phyloP scores from a whole-genome alignment of 2,329 filamentous ascomycete genomes.

The Hymenoscyphus repandus region DNA sequence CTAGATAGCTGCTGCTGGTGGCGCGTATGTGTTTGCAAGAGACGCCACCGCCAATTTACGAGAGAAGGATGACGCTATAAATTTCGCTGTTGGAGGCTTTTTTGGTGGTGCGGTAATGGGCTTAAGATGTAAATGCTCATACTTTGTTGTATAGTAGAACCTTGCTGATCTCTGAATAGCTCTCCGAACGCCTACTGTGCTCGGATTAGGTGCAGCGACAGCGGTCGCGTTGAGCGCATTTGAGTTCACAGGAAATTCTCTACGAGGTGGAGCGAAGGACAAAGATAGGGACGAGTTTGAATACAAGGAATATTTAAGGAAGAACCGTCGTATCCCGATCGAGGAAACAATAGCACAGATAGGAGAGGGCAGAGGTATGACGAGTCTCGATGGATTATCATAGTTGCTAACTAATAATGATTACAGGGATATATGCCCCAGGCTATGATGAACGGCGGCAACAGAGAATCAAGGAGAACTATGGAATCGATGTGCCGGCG shows the following conservation, averaged over 20 bases:
- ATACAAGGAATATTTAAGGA: constrained; percentile 56
- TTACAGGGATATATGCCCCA: constrained; percentile 58
- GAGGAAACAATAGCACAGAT: constrained; percentile 62
- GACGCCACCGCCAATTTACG: constrained; percentile 64
- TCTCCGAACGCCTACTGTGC: constrained; percentile 56
- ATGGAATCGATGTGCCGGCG: constrained; percentile 58
- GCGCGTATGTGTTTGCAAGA: constrained; percentile 60
- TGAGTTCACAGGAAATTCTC: constrained; percentile 56
- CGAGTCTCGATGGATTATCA: not conserved
- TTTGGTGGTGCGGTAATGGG: constrained; percentile 58
- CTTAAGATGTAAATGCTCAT: constrained; percentile 45
- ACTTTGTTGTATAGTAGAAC: not conserved
- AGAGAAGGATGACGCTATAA: constrained; percentile 62
- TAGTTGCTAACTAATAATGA: not conserved
- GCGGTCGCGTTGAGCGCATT: constrained; percentile 53
- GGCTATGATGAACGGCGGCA: constrained; percentile 65
- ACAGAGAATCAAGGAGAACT: constrained; percentile 62
- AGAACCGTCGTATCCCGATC: constrained; percentile 55
- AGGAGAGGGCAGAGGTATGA: constrained; percentile 63
- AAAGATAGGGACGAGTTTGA: constrained; percentile 56
- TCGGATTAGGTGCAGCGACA: constrained; percentile 57
- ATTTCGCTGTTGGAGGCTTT: constrained; percentile 60
- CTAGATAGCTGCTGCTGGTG: constrained; percentile 58
- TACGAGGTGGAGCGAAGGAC: constrained; percentile 46
- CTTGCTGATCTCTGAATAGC: constrained; percentile 35